A percentile compares a stretch with the other conserved stretches of the same genome.
phyloP scores from a whole-genome alignment of 169 alveolate genomes.

The Neospora caninum region DNA sequence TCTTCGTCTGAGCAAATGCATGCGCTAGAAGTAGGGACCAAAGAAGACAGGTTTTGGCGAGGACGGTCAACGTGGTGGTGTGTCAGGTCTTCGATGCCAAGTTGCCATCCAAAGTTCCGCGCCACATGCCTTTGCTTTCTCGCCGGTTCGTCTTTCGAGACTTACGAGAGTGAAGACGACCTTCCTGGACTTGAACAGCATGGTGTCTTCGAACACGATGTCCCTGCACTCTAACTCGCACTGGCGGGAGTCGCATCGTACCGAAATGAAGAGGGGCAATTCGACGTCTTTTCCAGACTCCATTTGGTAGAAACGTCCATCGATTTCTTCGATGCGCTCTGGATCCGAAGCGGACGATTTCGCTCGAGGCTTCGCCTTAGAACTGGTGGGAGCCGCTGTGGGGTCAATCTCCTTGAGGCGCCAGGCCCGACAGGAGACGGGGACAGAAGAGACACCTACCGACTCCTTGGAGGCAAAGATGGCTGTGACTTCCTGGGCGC shows the following conservation, averaged over 20 bases:
- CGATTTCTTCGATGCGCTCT: background rate
- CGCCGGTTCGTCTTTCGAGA: background rate
- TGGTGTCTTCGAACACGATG: constrained; percentile 88
- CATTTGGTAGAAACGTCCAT: constrained; percentile 37
- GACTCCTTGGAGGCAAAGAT: background rate
- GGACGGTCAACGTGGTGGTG: too few relatives aligned
- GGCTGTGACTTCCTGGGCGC: background rate
- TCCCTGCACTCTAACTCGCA: constrained; percentile 84
- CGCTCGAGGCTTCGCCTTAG: background rate
- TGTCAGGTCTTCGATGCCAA: too few relatives aligned
- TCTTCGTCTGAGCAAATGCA: too few relatives aligned
- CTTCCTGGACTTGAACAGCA: constrained; percentile 89
- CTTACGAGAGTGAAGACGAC: constrained; percentile 86
- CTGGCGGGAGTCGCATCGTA: constrained; percentile 86
- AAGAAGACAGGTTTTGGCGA: too few relatives aligned
- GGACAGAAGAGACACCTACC: constrained; percentile 41
- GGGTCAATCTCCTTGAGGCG: constrained; percentile 79
- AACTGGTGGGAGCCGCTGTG: constrained; percentile 1
- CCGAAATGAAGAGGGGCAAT: constrained; percentile 82
- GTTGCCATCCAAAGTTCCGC: too few relatives aligned
- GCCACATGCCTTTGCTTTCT: too few relatives aligned
- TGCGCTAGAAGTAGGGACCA: too few relatives aligned
- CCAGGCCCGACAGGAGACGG: background rate
- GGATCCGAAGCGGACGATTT: background rate
- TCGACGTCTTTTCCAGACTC: constrained; percentile 81